phyloP scores from a whole-genome alignment of 2,329 filamentous ascomycete species.

The Fusarium sp. region DNA sequence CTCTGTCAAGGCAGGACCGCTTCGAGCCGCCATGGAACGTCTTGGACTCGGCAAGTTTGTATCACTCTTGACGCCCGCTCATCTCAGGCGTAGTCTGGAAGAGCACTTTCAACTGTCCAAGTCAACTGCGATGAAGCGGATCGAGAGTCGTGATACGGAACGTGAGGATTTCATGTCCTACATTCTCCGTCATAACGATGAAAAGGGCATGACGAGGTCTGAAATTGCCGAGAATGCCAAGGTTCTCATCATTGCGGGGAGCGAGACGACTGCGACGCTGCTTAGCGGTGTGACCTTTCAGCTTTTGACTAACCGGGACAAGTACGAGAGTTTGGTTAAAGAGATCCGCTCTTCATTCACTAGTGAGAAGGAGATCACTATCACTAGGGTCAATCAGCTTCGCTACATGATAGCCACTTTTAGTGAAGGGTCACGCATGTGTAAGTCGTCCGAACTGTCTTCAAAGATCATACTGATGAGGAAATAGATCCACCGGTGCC shows the following conservation, averaged over 20 bases:
- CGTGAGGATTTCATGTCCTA: not conserved
- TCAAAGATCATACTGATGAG: not conserved
- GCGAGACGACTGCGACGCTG: constrained; percentile 9
- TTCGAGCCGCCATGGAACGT: not conserved
- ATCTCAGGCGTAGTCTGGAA: not conserved
- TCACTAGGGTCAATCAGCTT: not conserved
- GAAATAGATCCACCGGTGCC: constrained; percentile 1
- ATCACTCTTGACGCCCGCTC: not conserved
- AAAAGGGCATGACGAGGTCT: not conserved
- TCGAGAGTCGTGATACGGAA: not conserved
- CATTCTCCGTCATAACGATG: not conserved
- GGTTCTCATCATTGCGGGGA: constrained; percentile 3
- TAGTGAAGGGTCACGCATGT: constrained; percentile 7
- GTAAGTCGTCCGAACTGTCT: not conserved
- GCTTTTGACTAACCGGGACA: not conserved
- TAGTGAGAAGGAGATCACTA: not conserved
- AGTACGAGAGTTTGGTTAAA: not conserved
- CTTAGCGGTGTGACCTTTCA: constrained; percentile 2
- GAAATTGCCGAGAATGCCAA: not conserved
- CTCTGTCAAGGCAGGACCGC: not conserved
- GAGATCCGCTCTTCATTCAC: constrained; percentile 4
- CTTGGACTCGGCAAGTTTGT: not conserved
- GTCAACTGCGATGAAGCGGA: not conserved
- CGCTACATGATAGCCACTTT: constrained; percentile 3
- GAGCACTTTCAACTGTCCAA: not conserved